phyloP scores from a whole-genome alignment of 177 flowering plant genomes.

The Vitis hybrid region DNA sequence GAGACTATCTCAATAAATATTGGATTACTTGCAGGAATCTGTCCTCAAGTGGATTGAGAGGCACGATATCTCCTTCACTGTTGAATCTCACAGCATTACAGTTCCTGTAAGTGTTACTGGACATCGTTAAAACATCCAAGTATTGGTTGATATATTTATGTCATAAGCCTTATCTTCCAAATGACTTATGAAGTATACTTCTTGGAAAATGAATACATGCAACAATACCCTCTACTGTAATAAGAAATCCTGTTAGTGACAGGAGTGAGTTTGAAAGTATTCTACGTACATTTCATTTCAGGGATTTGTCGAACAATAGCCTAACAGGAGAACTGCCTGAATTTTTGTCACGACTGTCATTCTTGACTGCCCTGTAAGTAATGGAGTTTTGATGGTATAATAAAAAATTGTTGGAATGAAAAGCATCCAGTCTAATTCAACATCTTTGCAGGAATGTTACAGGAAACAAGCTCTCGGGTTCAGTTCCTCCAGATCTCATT shows the following conservation, averaged over 20 bases:
- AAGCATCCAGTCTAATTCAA: not conserved
- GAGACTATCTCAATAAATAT: too few relatives aligned
- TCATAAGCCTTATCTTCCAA: too few relatives aligned
- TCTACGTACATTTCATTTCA: not conserved
- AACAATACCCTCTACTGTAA: too few relatives aligned
- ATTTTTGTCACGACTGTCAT: not conserved
- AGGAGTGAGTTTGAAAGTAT: too few relatives aligned
- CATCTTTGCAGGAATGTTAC: slow-evolving; percentile 3
- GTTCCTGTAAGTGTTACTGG: not conserved
- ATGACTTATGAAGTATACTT: too few relatives aligned
- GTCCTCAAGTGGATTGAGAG: slow-evolving; percentile 2
- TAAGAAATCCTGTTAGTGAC: too few relatives aligned
- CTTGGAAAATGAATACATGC: too few relatives aligned
- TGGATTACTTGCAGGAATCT: not conserved
- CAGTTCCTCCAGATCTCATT: slow-evolving; percentile 4
- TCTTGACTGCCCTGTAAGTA: not conserved
- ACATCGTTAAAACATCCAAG: not conserved
- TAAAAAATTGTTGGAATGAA: not conserved
- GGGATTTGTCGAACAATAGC: slow-evolving; percentile 2
- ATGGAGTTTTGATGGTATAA: not conserved
- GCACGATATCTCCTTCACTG: not conserved
- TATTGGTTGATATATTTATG: too few relatives aligned
- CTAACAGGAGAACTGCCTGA: not conserved
- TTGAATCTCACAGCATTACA: not conserved
- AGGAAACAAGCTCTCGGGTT: slow-evolving; percentile 10